phyloP scores from a whole-genome alignment of 2,329 filamentous ascomycete species.

The Madurella mycetomatis region DNA sequence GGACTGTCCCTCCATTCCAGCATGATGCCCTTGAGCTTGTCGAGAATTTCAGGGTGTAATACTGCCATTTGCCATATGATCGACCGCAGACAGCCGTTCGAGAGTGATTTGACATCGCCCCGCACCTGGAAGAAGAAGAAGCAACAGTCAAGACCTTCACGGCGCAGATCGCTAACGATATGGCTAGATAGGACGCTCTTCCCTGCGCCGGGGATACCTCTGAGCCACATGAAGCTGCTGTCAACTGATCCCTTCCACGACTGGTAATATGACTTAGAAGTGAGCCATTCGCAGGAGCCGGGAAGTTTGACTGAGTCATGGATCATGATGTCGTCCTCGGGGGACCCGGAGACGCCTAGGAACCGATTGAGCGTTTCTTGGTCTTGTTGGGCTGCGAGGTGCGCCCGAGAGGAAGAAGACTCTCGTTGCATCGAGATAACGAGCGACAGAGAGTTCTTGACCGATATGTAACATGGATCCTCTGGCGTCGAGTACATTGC shows the following conservation, averaged over 20 bases:
- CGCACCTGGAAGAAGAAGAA: slow-evolving; percentile 22
- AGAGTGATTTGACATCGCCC: slow-evolving; percentile 38
- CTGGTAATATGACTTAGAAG: slow-evolving; percentile 1
- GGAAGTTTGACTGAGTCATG: slow-evolving; percentile 8
- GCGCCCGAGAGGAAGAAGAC: background rate
- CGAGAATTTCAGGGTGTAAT: slow-evolving; percentile 22
- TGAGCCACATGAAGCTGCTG: slow-evolving; percentile 16
- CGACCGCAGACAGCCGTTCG: slow-evolving; percentile 25
- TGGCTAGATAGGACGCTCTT: slow-evolving; percentile 22
- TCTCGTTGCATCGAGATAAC: background rate
- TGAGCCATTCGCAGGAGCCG: slow-evolving; percentile 17
- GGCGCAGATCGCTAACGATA: slow-evolving; percentile 17
- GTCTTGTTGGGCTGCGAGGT: slow-evolving; percentile 1
- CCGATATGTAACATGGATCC: slow-evolving; percentile 26
- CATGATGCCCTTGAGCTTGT: slow-evolving; percentile 13
- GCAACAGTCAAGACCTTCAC: slow-evolving; percentile 9
- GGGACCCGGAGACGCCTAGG: slow-evolving; percentile 8
- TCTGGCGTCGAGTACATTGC: slow-evolving; percentile 24
- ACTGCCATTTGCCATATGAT: slow-evolving; percentile 32
- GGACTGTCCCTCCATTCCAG: slow-evolving; percentile 17
- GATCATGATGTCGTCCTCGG: slow-evolving; percentile 20
- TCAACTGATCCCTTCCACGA: slow-evolving; percentile 10
- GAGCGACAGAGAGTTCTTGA: slow-evolving; percentile 28
- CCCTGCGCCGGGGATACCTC: slow-evolving; percentile 21
- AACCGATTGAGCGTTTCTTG: slow-evolving; percentile 4